Evolutionary conservation across 805 yeast genomes (phyloP).

Genomic region (Metschnikowia similis): DNA sequence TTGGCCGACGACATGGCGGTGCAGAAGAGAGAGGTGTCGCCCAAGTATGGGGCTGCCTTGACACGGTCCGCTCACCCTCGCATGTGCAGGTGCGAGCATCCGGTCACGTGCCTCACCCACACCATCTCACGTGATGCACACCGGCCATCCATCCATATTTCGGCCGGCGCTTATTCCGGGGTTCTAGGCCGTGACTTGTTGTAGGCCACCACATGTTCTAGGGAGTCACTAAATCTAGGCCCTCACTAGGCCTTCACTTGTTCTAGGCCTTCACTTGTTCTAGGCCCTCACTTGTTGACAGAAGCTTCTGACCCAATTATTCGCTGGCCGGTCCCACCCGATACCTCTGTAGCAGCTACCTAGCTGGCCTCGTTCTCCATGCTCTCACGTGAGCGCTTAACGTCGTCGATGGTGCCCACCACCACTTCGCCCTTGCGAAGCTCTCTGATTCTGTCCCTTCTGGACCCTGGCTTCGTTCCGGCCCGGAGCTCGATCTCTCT

Average conservation of each 20-base stretch:
- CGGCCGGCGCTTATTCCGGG: no score
- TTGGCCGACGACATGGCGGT: constrained; percentile 27
- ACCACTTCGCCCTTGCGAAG: constrained; percentile 68
- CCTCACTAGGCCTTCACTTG: no score
- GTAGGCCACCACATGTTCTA: no score
- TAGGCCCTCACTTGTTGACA: no score
- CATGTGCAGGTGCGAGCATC: neutral
- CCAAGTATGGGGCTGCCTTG: neutral
- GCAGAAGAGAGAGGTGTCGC: neutral
- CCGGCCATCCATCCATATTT: neutral
- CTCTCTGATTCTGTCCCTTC: constrained; percentile 47
- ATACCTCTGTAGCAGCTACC: neutral
- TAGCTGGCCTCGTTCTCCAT: constrained; percentile 2
- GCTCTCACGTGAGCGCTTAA: constrained; percentile 21
- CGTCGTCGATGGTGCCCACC: constrained; percentile 47
- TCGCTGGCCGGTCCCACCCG: no score
- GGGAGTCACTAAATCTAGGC: no score
- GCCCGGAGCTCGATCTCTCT: constrained; percentile 45
- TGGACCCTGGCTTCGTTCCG: constrained; percentile 41
- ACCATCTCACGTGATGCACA: constrained; percentile 4
- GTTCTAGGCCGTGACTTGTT: no score
- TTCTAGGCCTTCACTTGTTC: no score
- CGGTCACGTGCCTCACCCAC: neutral
- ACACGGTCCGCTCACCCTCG: neutral
- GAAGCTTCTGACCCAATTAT: no score